These are phyloP conservation scores for Plectosphaerella plurivora DNA, from an alignment of 2,329 filamentous ascomycete species.

Conservation along the genomic window DNA sequence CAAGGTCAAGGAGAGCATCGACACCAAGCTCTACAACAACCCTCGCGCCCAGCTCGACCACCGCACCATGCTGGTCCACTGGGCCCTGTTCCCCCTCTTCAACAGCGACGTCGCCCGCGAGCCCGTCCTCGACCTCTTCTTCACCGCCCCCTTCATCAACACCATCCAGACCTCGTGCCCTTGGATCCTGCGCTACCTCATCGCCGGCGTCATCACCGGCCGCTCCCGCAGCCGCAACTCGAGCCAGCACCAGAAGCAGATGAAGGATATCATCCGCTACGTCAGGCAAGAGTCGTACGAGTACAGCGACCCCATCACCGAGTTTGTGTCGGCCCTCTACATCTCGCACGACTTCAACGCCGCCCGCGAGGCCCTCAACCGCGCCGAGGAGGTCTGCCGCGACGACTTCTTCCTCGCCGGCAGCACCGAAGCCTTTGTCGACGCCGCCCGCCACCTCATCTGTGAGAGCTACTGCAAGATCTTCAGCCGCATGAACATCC, in stretches of 20 bases:
- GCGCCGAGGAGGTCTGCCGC: constrained; percentile 87
- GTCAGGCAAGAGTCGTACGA: constrained; percentile 97
- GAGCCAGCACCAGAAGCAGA: constrained; percentile 89
- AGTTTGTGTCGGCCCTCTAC: constrained; percentile 94
- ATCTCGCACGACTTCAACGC: constrained; percentile 88
- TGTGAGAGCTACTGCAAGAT: constrained; percentile 99
- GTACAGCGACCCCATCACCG: constrained; percentile 92
- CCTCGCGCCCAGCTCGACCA: constrained; percentile 92
- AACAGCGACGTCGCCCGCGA: constrained; percentile 93
- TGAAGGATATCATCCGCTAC: constrained; percentile 94
- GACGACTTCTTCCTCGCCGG: constrained; percentile 93
- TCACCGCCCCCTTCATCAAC: constrained; percentile 97
- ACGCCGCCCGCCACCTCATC: constrained; percentile 91
- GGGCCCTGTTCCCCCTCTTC: constrained; percentile 98
- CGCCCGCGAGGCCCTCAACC: constrained; percentile 78
- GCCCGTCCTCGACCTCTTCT: constrained; percentile 90
- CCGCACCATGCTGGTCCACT: constrained; percentile 97
- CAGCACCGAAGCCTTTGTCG: constrained; percentile 83
- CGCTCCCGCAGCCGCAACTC: constrained; percentile 77
- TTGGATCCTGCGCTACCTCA: constrained; percentile 92
- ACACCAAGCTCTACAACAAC: constrained; percentile 94
- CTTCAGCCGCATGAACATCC: constrained; percentile 96
- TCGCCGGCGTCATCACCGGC: constrained; percentile 92
- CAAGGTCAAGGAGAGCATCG: constrained; percentile 88
- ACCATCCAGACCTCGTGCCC: constrained; percentile 97